Percentiles rank a stretch among this genome's conserved stretches.
Evolutionary conservation across 768 basidiomycete genomes (phyloP).

Genomic region (Phaeolepiota aurea): DNA sequence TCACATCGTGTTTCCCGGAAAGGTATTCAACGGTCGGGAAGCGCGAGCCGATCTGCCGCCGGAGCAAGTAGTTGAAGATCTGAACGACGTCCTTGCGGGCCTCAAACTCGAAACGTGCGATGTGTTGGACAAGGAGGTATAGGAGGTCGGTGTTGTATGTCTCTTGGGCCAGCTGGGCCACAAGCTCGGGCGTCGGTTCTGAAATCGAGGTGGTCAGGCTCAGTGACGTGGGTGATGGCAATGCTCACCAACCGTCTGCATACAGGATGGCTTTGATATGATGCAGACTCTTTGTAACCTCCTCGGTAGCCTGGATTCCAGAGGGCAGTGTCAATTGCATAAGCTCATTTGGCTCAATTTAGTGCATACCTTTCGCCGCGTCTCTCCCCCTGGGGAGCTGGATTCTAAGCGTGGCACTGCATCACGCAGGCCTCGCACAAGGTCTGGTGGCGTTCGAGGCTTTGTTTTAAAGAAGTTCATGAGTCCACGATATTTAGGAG

Average conservation of each 20-base stretch:
- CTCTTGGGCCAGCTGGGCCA: constrained; percentile 94
- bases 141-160: constrained; percentile 89
- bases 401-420: constrained; percentile 70
- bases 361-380: constrained; percentile 63
- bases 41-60: constrained; percentile 87
- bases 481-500: constrained; percentile 1
- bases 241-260: constrained; percentile 75
- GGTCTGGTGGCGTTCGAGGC: constrained; percentile 78
- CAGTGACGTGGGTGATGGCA: constrained; percentile 1
- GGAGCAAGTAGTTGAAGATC: constrained; percentile 82
- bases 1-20: constrained; percentile 58
- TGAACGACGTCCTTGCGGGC: constrained; percentile 80
- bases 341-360: not conserved
- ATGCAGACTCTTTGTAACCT: constrained; percentile 82
- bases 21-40: constrained; percentile 98
- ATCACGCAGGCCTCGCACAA: constrained; percentile 76
- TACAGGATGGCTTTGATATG: constrained; percentile 84
- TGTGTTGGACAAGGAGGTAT: constrained; percentile 69
- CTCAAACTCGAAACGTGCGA: constrained; percentile 90
- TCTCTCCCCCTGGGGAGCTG: constrained; percentile 67
- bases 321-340: constrained; percentile 5
- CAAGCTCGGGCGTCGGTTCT: constrained; percentile 83
- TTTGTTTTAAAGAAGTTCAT: constrained; percentile 99
- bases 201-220: constrained; percentile 6
- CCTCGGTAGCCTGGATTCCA: constrained; percentile 78